A percentile compares a stretch with the other conserved stretches of the same genome.
Evolutionary conservation across 75 land plant genomes (phyloP).

Genomic region (Chamaecyparis obtusa): DNA sequence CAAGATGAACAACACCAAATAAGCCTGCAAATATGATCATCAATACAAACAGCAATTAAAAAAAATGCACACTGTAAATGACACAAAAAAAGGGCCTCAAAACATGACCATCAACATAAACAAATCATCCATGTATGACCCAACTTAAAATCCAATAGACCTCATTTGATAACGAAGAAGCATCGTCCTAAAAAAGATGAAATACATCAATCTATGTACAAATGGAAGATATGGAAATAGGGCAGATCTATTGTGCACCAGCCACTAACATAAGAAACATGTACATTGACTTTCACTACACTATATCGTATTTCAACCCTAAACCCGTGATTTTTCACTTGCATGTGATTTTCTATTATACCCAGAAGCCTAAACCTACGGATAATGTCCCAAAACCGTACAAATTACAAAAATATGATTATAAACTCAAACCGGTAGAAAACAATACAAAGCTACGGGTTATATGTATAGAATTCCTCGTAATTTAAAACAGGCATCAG

Average conservation of each 20-base stretch:
- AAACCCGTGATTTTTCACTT: neutral
- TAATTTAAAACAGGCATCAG: neutral
- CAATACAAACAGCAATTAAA: neutral
- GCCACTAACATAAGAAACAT: neutral
- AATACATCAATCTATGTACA: neutral
- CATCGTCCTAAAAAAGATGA: neutral
- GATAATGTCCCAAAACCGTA: neutral
- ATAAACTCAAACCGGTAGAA: neutral
- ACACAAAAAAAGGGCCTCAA: neutral
- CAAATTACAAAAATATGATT: neutral
- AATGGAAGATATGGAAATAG: neutral
- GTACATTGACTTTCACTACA: neutral
- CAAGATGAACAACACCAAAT: neutral
- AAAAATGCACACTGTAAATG: too few relatives aligned
- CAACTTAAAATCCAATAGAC: neutral
- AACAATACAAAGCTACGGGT: neutral
- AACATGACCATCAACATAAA: too few relatives aligned
- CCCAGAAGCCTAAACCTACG: neutral
- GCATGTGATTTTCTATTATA: neutral
- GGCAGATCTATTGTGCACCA: neutral
- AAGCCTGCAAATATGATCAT: neutral
- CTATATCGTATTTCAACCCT: neutral
- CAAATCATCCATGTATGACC: neutral
- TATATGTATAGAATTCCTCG: neutral
- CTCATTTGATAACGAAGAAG: neutral